Percentiles rank a stretch among this genome's conserved stretches.
These are phyloP conservation scores for Solanum sparsipilum DNA, from an alignment of 257 asterid species.

Conservation along the genomic window DNA sequence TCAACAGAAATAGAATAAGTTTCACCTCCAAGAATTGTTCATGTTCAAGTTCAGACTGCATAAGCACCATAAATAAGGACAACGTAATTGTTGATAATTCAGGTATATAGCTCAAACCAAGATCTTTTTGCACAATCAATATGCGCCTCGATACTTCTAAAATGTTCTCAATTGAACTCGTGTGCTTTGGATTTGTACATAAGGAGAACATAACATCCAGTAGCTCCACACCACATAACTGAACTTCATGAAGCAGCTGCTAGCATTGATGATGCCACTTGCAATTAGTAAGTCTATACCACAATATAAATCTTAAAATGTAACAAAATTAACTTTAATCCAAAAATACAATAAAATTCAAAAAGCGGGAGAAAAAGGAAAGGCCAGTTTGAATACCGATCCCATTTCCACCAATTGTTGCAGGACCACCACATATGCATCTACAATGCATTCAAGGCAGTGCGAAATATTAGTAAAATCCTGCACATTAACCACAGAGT, in stretches of 20 bases:
- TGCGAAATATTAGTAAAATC: conserved; percentile 35
- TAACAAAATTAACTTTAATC: background rate
- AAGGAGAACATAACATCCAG: conserved; percentile 49
- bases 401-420: conserved; percentile 56
- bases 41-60: conserved; percentile 80
- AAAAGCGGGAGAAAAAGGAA: background rate
- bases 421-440: conserved; percentile 65
- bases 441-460: conserved; percentile 50
- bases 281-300: conserved; percentile 2
- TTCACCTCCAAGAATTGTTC: conserved; percentile 63
- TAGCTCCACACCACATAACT: conserved; percentile 58
- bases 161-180: conserved; percentile 56
- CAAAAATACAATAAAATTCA: background rate
- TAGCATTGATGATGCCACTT: conserved; percentile 16
- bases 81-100: conserved; percentile 44
- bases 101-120: conserved; percentile 52
- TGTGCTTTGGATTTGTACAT: conserved; percentile 34
- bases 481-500: conserved; percentile 24
- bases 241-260: conserved; percentile 66
- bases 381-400: conserved; percentile 31
- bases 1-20: conserved; percentile 47
- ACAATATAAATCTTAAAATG: background rate
- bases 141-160: conserved; percentile 50
- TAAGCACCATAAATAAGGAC: conserved; percentile 50
- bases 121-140: conserved; percentile 70